phyloP scores from a whole-genome alignment of 257 asterid species.

The Penstemon eatonii region DNA sequence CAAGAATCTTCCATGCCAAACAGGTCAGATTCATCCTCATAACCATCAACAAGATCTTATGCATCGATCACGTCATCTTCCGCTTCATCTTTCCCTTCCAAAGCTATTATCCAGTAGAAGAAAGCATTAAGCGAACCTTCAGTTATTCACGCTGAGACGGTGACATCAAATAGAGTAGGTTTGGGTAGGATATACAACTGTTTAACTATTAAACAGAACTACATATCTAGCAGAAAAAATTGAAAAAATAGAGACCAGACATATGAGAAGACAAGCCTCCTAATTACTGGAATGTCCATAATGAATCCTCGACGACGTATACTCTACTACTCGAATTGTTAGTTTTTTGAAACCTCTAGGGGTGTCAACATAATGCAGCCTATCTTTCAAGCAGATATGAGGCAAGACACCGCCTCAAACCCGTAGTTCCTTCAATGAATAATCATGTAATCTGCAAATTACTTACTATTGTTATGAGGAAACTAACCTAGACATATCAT shows the following conservation, averaged over 20 bases:
- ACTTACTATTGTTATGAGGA: too few species aligned
- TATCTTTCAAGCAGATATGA: too few species aligned
- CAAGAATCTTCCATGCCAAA: constrained; percentile 98
- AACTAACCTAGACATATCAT: too few species aligned
- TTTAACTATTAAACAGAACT: constrained; percentile 13
- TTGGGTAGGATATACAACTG: background rate
- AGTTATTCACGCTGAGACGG: background rate
- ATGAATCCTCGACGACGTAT: too few species aligned
- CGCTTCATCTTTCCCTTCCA: constrained; percentile 38
- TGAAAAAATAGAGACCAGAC: background rate
- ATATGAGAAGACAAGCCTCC: background rate
- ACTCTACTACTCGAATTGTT: too few species aligned
- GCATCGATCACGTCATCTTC: constrained; percentile 59
- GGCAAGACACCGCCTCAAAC: too few species aligned
- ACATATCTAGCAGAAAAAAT: background rate
- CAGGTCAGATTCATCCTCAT: constrained; percentile 95
- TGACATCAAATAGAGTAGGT: background rate
- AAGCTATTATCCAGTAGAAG: constrained; percentile 29
- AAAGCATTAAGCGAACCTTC: constrained; percentile 4
- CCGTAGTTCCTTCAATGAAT: too few species aligned
- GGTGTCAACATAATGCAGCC: too few species aligned
- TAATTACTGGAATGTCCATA: background rate
- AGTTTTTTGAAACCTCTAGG: too few species aligned
- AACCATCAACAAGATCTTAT: constrained; percentile 77
- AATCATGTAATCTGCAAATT: too few species aligned